Percentiles rank a stretch among this genome's conserved stretches.
These are phyloP conservation scores for Corinectria fuckeliana DNA, from an alignment of 2,329 filamentous ascomycete species.

Conservation along the genomic window DNA sequence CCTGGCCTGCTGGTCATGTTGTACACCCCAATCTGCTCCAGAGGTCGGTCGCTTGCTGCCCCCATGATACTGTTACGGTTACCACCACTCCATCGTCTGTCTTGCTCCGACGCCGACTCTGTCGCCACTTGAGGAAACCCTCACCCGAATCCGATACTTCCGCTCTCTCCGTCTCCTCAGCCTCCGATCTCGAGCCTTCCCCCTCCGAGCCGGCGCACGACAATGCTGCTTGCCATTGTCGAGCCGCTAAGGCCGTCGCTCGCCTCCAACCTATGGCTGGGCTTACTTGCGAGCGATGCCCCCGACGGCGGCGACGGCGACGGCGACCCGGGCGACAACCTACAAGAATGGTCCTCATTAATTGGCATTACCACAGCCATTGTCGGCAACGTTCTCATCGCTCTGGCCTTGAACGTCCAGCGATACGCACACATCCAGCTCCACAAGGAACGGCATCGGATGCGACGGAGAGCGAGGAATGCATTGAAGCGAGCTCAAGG, in stretches of 20 bases:
- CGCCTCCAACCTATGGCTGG: constrained; percentile 25
- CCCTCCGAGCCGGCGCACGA: constrained; percentile 27
- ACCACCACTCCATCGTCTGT: constrained; percentile 12
- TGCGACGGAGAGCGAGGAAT: constrained; percentile 60
- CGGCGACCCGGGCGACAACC: constrained; percentile 52
- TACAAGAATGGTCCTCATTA: constrained; percentile 84
- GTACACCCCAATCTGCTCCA: constrained; percentile 22
- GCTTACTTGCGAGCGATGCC: constrained; percentile 18
- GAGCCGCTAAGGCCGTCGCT: constrained; percentile 35
- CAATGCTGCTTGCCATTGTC: constrained; percentile 35
- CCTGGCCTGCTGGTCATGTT: constrained; percentile 34
- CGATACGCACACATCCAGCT: constrained; percentile 92
- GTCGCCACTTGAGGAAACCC: background rate
- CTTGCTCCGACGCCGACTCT: constrained; percentile 13
- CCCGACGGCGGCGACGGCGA: constrained; percentile 26
- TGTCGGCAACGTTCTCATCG: constrained; percentile 90
- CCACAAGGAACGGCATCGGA: constrained; percentile 70
- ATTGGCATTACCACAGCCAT: constrained; percentile 96
- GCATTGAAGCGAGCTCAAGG: constrained; percentile 55
- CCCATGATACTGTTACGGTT: constrained; percentile 33
- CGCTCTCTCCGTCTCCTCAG: constrained; percentile 22
- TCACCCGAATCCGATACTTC: constrained; percentile 6
- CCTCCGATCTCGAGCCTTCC: constrained; percentile 25
- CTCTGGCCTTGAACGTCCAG: constrained; percentile 94
- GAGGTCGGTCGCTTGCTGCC: constrained; percentile 31